Evolutionary conservation across 2,329 filamentous ascomycete genomes (phyloP).

Genomic region (Cercospora zeae-maydis): DNA sequence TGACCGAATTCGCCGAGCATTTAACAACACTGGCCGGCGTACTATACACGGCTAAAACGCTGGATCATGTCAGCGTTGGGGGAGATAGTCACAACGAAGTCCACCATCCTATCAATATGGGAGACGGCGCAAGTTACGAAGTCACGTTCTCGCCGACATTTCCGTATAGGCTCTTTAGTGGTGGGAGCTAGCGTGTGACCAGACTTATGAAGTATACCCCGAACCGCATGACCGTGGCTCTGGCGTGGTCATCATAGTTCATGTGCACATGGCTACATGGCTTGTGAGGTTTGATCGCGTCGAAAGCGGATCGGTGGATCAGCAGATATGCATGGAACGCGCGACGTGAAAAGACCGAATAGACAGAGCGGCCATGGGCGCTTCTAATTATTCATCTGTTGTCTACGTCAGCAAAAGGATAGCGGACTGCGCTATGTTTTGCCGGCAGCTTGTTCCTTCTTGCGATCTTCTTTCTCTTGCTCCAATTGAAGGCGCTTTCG

Average conservation of each 20-base stretch:
- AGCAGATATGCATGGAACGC: neutral
- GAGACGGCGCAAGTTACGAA: neutral
- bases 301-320: neutral
- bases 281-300: neutral
- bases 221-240: neutral
- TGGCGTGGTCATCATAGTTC: too few relatives aligned
- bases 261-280: neutral
- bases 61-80: neutral
- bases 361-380: neutral
- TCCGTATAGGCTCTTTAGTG: neutral
- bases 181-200: neutral
- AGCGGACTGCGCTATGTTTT: conserved; percentile 24
- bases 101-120: neutral
- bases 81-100: neutral
- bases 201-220: neutral
- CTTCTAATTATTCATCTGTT: neutral
- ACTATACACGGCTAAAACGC: neutral
- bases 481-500: conserved; percentile 59
- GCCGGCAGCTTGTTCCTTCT: conserved; percentile 36
- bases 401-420: neutral
- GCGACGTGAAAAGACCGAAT: neutral
- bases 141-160: neutral
- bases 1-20: neutral
- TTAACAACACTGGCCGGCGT: neutral
- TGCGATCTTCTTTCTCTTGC: conserved; percentile 40